Percentiles rank a stretch among this genome's conserved stretches.
phyloP scores from a whole-genome alignment of 1,284 basidiomycete species.

The Leccinum solheimii region DNA sequence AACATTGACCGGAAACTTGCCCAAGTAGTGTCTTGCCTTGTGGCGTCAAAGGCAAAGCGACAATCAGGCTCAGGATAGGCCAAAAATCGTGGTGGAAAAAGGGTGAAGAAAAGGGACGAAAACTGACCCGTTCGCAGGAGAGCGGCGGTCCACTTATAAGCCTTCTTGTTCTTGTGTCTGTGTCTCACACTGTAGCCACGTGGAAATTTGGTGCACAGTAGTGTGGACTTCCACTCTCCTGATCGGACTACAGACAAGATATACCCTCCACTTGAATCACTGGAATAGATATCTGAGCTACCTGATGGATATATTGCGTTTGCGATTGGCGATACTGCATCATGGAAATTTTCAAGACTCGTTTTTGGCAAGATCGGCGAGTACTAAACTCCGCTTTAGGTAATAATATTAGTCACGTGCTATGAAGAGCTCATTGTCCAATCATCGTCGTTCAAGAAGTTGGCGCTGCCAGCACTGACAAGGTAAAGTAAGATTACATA shows the following conservation, averaged over 20 bases:
- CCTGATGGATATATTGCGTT: background rate
- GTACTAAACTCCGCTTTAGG: background rate
- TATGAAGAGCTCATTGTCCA: no score
- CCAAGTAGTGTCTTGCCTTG: background rate
- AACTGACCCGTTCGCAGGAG: background rate
- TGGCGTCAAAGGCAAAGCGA: no score
- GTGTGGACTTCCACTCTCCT: background rate
- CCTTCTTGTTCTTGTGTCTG: background rate
- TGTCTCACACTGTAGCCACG: background rate
- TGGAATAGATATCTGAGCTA: no score
- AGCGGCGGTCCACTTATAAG: background rate
- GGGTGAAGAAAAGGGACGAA: background rate
- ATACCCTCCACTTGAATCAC: no score
- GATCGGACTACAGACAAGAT: no score
- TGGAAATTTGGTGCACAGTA: background rate
- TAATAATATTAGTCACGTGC: no score
- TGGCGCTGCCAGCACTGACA: no score
- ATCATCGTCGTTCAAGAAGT: no score
- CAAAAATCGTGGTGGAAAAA: background rate
- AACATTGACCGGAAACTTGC: background rate
- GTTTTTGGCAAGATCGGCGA: background rate
- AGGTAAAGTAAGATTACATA: no score
- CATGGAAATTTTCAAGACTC: background rate
- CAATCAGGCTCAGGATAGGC: no score
- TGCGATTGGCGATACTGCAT: background rate